Evolutionary conservation across 1,284 basidiomycete genomes (phyloP).

Genomic region (Leucoagaricus sp.): DNA sequence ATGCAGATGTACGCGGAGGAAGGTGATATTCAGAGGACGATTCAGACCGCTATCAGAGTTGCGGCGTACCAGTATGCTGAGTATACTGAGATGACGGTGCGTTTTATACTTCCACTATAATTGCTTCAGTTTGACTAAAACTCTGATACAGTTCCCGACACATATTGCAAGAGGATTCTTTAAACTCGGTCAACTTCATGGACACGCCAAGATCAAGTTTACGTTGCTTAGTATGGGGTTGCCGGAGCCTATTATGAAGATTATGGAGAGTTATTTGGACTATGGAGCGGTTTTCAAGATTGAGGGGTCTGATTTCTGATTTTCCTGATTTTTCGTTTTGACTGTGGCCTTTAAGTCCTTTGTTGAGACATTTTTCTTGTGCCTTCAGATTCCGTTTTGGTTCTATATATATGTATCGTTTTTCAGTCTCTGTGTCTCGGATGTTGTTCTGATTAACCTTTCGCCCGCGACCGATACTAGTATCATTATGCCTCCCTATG

Average conservation of each 20-base stretch:
- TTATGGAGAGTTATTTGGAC: slow-evolving; percentile 83
- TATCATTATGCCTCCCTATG: too few relatives aligned
- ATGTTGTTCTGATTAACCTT: too few relatives aligned
- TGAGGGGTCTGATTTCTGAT: slow-evolving; percentile 76
- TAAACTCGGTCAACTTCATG: slow-evolving; percentile 93
- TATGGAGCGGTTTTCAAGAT: slow-evolving; percentile 84
- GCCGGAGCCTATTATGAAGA: slow-evolving; percentile 80
- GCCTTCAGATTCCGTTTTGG: too few relatives aligned
- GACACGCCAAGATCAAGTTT: slow-evolving; percentile 92
- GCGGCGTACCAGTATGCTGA: slow-evolving; percentile 91
- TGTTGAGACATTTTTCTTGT: too few relatives aligned
- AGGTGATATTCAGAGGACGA: slow-evolving; percentile 85
- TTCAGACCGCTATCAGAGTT: slow-evolving; percentile 91
- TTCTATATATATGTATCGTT: too few relatives aligned
- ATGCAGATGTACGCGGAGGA: slow-evolving; percentile 96
- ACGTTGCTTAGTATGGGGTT: slow-evolving; percentile 93
- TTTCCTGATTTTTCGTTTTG: not conserved
- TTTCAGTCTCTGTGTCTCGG: too few relatives aligned
- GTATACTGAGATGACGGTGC: slow-evolving; percentile 81
- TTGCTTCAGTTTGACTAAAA: slow-evolving; percentile 4
- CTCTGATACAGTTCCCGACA: slow-evolving; percentile 74
- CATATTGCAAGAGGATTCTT: slow-evolving; percentile 89
- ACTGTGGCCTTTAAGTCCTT: not conserved
- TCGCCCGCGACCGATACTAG: too few relatives aligned
- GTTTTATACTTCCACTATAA: slow-evolving; percentile 27